Conservation (phyloP, 169 alveolate species). For the Perkinsus olseni region DNA sequence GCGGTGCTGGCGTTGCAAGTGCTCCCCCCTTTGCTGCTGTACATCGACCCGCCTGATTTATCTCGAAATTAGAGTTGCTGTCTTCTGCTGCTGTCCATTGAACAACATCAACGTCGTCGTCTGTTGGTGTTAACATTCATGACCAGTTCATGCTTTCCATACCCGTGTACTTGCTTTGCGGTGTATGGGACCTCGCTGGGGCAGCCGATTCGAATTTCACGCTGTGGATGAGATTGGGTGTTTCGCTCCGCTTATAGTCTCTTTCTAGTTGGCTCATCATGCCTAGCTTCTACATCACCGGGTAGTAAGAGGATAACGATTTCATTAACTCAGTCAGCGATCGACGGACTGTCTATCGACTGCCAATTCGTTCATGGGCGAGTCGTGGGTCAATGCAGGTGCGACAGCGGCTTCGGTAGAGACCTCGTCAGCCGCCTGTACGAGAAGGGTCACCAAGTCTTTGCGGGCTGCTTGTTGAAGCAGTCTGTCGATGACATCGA, state of each 20-base stretch:
- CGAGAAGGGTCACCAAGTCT: background rate
- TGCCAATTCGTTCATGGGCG: too few species aligned
- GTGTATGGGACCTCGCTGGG: too few species aligned
- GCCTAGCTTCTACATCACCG: background rate
- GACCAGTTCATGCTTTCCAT: too few species aligned
- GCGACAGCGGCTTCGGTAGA: background rate
- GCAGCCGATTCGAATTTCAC: too few species aligned
- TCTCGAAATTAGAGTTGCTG: background rate
- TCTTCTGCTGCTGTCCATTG: background rate
- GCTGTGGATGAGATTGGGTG: too few species aligned
- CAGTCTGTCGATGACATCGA: background rate
- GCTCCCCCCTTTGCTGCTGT: background rate
- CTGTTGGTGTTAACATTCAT: too few species aligned
- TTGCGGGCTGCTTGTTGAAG: background rate
- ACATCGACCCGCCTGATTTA: background rate
- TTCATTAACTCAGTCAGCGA: too few species aligned
- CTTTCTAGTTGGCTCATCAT: too few species aligned
- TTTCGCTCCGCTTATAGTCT: too few species aligned
- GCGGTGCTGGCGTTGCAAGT: background rate
- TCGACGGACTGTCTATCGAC: too few species aligned
- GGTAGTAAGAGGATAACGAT: background rate
- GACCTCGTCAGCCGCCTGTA: background rate
- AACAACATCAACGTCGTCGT: too few species aligned
- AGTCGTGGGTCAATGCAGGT: background rate
- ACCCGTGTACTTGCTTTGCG: too few species aligned